phyloP scores from a whole-genome alignment of 148 eudicot species.

The Simmondsia chinensis region DNA sequence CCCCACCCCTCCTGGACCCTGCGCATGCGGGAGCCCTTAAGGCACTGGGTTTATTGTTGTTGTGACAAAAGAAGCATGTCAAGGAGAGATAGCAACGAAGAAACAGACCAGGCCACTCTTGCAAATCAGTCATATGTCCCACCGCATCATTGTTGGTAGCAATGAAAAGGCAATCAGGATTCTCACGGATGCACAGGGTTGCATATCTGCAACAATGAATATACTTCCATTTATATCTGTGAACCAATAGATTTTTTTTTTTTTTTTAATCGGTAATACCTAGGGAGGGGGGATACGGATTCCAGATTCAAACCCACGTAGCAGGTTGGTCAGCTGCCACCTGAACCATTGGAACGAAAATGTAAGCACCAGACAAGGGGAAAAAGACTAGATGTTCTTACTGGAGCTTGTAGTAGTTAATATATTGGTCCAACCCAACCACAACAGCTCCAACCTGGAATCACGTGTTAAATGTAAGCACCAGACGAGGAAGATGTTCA shows the following conservation, averaged over 20 bases:
- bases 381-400: conserved; percentile 20
- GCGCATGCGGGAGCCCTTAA: too few relatives aligned
- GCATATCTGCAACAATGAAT: conserved; percentile 95
- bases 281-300: too few relatives aligned
- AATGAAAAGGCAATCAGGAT: conserved; percentile 93
- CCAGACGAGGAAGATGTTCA: conserved; percentile 2
- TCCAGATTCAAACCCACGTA: too few relatives aligned
- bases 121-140: conserved; percentile 82
- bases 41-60: too few relatives aligned
- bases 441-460: conserved; percentile 94
- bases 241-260: too few relatives aligned
- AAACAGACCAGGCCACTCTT: conserved; percentile 92
- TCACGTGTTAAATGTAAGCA: conserved; percentile 1
- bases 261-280: too few relatives aligned
- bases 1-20: too few relatives aligned
- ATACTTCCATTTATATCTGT: too few relatives aligned
- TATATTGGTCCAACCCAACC: conserved; percentile 76
- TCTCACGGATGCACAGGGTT: conserved; percentile 89
- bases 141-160: conserved; percentile 92
- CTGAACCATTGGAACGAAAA: too few relatives aligned
- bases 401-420: conserved; percentile 90
- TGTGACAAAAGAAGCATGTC: conserved; percentile 1
- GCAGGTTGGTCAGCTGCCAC: too few relatives aligned
- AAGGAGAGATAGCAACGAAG: not conserved
- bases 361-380: not conserved